Evolutionary conservation across 768 basidiomycete species (phyloP), one percentile per base, ranked within the genome.

Genomic region (Pleurotus citrinopileatus): DNA sequence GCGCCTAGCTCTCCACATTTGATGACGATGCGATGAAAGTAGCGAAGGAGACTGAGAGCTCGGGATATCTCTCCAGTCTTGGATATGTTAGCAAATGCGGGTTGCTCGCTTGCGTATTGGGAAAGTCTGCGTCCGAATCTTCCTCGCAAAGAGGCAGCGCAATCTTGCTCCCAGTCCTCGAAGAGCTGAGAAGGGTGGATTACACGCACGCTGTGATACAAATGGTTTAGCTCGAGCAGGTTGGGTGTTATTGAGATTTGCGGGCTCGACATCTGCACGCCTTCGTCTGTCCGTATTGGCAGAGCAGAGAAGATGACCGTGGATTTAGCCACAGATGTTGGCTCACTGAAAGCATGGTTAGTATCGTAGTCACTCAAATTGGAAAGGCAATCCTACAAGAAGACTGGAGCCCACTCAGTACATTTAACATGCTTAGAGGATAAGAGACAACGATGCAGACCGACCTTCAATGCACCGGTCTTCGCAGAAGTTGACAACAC

Each of bases 311-410:
- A 64, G 55, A 98, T 83, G 2, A 76, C 72, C 1, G 75, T 72
- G 0, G 90, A 86, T 71, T 98, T 98, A 42, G 78, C 70, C n/a
- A 87, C 77, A 0, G 94, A 97, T 1, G 97, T 98, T 1, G 97
- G 96, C 68, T 99, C 97, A 66, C 90, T 91, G 58, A n/a, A n/a
- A n/a, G n/a, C n/a, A 32, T 32, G 38, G 38, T 15, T n/a, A 56
- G 50, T 45, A 23, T 40, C 42, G 19, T 29, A 60, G 29, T 55
- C 62, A 59, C 56, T 46, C 40, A 43, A 28, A 26, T 19, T 8
- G 37, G 22, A 55, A 47, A 23, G 17, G 34, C 32, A 2, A 20
- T 72, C 85, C 60, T 64, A 90, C 89, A 91, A 94, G 65, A 95
- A 87, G 12, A 82, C 91, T 93, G 23, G 26, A 34, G 32, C 9